A percentile compares a stretch with the other conserved stretches of the same genome.
These are phyloP conservation scores for Apophysomyces sp. DNA, from an alignment of 371 early-diverging fungal genomes.

Conservation along the genomic window DNA sequence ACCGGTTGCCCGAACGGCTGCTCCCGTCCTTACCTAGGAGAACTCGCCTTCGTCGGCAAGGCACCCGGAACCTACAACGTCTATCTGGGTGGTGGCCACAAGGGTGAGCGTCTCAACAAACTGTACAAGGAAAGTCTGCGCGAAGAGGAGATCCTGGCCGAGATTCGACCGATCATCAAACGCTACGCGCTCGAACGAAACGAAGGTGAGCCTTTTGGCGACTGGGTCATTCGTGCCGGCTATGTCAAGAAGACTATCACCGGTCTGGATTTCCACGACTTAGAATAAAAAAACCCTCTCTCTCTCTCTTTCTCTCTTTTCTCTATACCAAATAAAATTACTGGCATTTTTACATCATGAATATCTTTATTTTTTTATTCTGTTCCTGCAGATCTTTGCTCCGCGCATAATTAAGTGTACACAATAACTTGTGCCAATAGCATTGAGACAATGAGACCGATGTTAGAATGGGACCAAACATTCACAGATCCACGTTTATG, in stretches of 20 bases:
- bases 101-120: constrained; percentile 87
- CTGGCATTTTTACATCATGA: too few relatives aligned
- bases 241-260: constrained; percentile 79
- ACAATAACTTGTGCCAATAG: too few relatives aligned
- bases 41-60: constrained; percentile 95
- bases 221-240: constrained; percentile 88
- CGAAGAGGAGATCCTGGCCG: constrained; percentile 82
- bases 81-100: constrained; percentile 89
- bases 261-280: constrained; percentile 79
- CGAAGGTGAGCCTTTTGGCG: constrained; percentile 87
- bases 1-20: constrained; percentile 97
- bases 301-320: constrained; percentile 3
- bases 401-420: too few relatives aligned
- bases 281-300: constrained; percentile 20
- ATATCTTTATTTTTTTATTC: too few relatives aligned
- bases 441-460: too few relatives aligned
- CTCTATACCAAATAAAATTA: neutral
- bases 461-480: too few relatives aligned
- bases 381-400: too few relatives aligned
- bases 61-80: constrained; percentile 92
- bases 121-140: constrained; percentile 83
- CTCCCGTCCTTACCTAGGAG: constrained; percentile 90
- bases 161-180: constrained; percentile 77
- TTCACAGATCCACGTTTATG: too few relatives aligned
- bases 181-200: constrained; percentile 73